A percentile compares a stretch with the other conserved stretches of the same genome.
These are phyloP conservation scores for Mycena epipterygia DNA, from an alignment of 768 basidiomycete species.

Conservation along the genomic window DNA sequence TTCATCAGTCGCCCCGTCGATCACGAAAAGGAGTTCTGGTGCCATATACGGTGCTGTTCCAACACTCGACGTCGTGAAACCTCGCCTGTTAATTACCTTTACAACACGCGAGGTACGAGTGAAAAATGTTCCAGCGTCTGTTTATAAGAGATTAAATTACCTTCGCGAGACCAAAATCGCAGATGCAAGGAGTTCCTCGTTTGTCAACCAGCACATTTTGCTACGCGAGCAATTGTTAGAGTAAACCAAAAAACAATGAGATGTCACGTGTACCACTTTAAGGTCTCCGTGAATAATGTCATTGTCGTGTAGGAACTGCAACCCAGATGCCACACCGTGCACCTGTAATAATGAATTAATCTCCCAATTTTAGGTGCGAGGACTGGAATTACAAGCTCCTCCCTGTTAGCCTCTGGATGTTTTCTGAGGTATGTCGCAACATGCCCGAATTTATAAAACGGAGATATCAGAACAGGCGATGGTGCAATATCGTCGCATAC, in stretches of 20 bases:
- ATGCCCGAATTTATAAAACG: constrained; percentile 29
- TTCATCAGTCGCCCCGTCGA: background rate
- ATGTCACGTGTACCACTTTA: constrained; percentile 4
- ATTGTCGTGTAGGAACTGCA: background rate
- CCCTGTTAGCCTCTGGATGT: background rate
- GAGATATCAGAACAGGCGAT: constrained; percentile 26
- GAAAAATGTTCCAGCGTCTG: too few relatives aligned
- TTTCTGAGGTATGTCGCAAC: constrained; percentile 18
- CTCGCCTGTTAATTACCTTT: background rate
- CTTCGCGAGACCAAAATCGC: constrained; percentile 33
- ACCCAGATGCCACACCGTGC: background rate
- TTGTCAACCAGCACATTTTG: constrained; percentile 31
- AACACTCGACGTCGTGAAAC: constrained; percentile 23
- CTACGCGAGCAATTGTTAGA: background rate
- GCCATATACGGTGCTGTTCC: constrained; percentile 31
- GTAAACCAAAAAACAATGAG: background rate
- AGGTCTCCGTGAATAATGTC: constrained; percentile 23
- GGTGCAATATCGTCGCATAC: constrained; percentile 26
- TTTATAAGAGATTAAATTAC: too few relatives aligned
- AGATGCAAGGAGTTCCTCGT: constrained; percentile 14
- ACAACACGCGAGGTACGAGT: too few relatives aligned
- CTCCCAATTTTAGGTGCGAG: background rate
- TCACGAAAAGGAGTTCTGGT: constrained; percentile 24
- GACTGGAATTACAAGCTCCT: constrained; percentile 4
- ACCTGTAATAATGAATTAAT: background rate